These are phyloP conservation scores for Epichloe scottii DNA, from an alignment of 2,329 filamentous ascomycete species.

Conservation along the genomic window DNA sequence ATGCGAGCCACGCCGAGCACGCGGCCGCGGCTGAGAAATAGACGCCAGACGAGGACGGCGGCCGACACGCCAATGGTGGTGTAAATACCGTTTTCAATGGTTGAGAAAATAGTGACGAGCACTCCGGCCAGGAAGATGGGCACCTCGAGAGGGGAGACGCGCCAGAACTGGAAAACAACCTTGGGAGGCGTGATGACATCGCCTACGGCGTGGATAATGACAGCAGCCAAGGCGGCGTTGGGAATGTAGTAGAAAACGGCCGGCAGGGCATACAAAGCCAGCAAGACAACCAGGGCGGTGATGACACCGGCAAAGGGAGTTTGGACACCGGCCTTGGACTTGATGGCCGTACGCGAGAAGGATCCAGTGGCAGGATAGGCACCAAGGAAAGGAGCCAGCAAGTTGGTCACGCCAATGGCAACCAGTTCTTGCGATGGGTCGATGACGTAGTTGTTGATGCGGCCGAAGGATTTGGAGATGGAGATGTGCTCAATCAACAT, in stretches of 20 bases:
- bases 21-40: slow-evolving; percentile 64
- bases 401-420: slow-evolving; percentile 62
- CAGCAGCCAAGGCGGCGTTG: slow-evolving; percentile 58
- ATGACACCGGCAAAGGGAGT: slow-evolving; percentile 80
- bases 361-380: slow-evolving; percentile 80
- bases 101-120: slow-evolving; percentile 66
- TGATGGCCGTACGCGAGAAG: slow-evolving; percentile 85
- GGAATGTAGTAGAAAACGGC: slow-evolving; percentile 86
- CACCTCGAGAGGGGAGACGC: slow-evolving; percentile 69
- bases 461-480: slow-evolving; percentile 71
- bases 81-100: slow-evolving; percentile 80
- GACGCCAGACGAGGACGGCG: slow-evolving; percentile 61
- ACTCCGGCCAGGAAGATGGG: slow-evolving; percentile 79
- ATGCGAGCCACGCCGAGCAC: slow-evolving; percentile 72
- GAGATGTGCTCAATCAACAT: slow-evolving; percentile 72
- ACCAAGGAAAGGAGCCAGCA: slow-evolving; percentile 67
- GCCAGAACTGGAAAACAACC: slow-evolving; percentile 80
- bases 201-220: slow-evolving; percentile 85
- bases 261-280: slow-evolving; percentile 73
- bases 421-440: slow-evolving; percentile 70
- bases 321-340: slow-evolving; percentile 83
- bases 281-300: slow-evolving; percentile 66
- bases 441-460: slow-evolving; percentile 71
- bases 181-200: slow-evolving; percentile 77
- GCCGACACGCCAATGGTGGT: slow-evolving; percentile 60